Evolutionary conservation across 306 rosid species (phyloP), one percentile per base, ranked within the genome.

Genomic region (Gillenia trifoliata): DNA sequence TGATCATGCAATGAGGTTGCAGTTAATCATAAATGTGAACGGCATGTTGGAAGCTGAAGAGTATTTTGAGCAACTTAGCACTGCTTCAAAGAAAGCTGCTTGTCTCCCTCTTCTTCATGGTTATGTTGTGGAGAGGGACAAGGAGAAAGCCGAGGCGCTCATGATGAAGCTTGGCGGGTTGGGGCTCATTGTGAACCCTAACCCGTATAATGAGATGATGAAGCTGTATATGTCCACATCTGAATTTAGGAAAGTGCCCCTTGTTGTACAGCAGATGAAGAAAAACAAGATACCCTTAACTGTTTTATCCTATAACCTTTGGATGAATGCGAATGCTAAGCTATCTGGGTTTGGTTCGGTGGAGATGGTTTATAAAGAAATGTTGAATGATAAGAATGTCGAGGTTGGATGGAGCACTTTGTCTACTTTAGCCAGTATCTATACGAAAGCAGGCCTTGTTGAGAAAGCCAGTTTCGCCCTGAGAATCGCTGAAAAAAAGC

Each of bases 331-430:
- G 6, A 85, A 81, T 84, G 81, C 72, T 26, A 80, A 84, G 77
- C 52, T 85, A 59, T 79, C 62, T 3, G 86, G 87, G 66, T 80
- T 89, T 66, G 79, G 66, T 62, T 85, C 81, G 3, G 88, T 77
- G 2, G 98, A 87, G 84, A 45, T 43, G 77, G 90, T 87, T 78
- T 87, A 78, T 66, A 83, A 79, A 75, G 83, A 75, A 80, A 89
- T 93, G 96, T 72, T 81, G 85, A 81, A 69, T 70, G 94, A 91
- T 75, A 68, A 40, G 56, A 82, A 79, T 64, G 89, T 87, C 68
- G 82, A 88, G 83, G 87, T 91, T 72, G 96, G 98, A 76, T 93
- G 97, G 97, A 93, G 98, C 78, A 93, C 87, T 62, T 87, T 93
- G 77, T 86, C 85, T 60, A 88, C 91, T 52, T 66, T 91, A 20